Percentiles rank a stretch among this genome's conserved stretches.
phyloP scores from a whole-genome alignment of 768 basidiomycete species.

The Macrolepiota fuliginosa region DNA sequence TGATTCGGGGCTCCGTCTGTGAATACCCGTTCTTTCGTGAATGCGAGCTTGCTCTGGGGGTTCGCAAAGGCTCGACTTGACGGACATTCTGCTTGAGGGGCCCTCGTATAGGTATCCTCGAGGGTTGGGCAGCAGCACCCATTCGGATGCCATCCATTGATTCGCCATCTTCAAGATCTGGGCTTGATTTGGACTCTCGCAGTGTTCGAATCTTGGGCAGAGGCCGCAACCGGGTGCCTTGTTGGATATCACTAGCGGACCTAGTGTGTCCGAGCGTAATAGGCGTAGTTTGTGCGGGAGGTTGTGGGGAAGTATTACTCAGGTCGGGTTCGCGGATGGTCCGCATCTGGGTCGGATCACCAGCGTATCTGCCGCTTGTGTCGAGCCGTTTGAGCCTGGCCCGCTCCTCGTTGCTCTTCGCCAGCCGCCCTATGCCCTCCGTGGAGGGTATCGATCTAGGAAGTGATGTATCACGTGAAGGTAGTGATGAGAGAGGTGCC shows the following conservation, averaged over 20 bases:
- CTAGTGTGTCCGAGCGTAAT: not conserved
- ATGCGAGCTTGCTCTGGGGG: not conserved
- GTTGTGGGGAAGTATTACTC: not conserved
- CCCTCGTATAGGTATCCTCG: not conserved
- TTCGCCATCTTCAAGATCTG: not conserved
- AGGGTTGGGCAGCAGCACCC: not conserved
- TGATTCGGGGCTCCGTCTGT: not conserved
- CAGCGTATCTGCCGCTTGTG: not conserved
- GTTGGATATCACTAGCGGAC: not conserved
- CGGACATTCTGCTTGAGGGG: not conserved
- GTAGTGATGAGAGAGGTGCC: not conserved
- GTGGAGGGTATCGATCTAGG: not conserved
- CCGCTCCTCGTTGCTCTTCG: not conserved
- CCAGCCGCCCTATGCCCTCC: not conserved
- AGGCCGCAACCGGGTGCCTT: not conserved
- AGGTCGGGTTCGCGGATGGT: not conserved
- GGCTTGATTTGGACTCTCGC: not conserved
- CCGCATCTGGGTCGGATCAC: not conserved
- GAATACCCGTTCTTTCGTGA: not conserved
- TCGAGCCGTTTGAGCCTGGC: not conserved
- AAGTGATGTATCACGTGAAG: not conserved
- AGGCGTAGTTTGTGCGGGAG: not conserved
- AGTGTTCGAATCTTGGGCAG: not conserved
- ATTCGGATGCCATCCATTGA: not conserved
- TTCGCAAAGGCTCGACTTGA: not conserved